Evolutionary conservation across 345 rosid species (phyloP).

Genomic region (Gossypium herbaceum): DNA sequence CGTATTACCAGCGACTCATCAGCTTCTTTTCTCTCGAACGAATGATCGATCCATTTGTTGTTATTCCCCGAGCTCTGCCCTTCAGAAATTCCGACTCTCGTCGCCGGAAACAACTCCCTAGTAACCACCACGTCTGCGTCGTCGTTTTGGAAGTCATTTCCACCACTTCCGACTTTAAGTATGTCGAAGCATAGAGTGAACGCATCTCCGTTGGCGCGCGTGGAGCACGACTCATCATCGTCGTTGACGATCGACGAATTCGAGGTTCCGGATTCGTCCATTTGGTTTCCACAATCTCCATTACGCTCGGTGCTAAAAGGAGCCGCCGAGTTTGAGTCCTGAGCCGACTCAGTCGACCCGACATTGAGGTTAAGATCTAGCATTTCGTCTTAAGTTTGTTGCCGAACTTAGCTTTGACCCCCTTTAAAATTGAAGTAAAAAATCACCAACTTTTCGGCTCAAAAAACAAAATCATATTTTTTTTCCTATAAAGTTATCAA

Average conservation of each 20-base stretch:
- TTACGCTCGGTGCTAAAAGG: slow-evolving; percentile 30
- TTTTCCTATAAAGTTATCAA: background rate
- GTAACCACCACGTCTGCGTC: slow-evolving; percentile 27
- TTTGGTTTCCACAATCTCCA: slow-evolving; percentile 39
- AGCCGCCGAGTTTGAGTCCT: slow-evolving; percentile 32
- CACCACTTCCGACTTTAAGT: slow-evolving; percentile 44
- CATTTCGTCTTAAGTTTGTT: slow-evolving; percentile 30
- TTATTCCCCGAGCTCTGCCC: slow-evolving; percentile 36
- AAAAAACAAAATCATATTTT: slow-evolving; percentile 13
- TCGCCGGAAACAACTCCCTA: slow-evolving; percentile 60
- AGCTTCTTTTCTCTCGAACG: slow-evolving; percentile 31
- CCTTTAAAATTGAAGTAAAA: background rate
- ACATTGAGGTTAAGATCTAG: slow-evolving; percentile 82
- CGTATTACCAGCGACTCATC: slow-evolving; percentile 33
- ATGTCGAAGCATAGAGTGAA: slow-evolving; percentile 64
- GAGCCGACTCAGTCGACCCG: slow-evolving; percentile 57
- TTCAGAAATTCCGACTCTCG: slow-evolving; percentile 24
- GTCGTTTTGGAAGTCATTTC: slow-evolving; percentile 22
- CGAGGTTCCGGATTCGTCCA: slow-evolving; percentile 71
- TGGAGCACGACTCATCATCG: slow-evolving; percentile 64
- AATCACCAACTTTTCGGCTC: slow-evolving; percentile 3
- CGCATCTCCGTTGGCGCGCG: slow-evolving; percentile 38
- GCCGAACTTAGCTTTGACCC: slow-evolving; percentile 9
- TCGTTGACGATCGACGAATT: slow-evolving; percentile 58
- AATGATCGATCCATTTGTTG: slow-evolving; percentile 45